Conservation (phyloP, 345 rosid genomes). For the Linum lewisii region DNA sequence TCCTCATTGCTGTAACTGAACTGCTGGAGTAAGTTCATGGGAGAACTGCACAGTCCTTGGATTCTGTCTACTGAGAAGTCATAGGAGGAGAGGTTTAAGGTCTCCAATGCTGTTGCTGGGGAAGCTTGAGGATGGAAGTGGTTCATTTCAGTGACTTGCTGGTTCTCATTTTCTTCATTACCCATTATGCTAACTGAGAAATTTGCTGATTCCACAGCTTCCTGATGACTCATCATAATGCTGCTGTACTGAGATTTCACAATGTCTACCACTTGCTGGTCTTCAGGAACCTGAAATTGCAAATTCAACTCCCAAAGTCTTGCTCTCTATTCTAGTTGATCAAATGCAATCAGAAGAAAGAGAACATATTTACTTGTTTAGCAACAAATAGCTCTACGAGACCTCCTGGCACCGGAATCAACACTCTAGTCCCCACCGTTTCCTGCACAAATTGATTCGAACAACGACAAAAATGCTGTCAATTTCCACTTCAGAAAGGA, state of each 20-base stretch:
- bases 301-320: neutral
- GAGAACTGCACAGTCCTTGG: constrained; percentile 21
- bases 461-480: neutral
- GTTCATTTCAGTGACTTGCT: constrained; percentile 20
- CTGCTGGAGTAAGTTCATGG: constrained; percentile 39
- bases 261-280: constrained; percentile 53
- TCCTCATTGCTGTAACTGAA: constrained; percentile 25
- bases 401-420: constrained; percentile 76
- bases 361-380: constrained; percentile 39
- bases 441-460: constrained; percentile 30
- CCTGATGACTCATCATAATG: constrained; percentile 40
- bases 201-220: constrained; percentile 16
- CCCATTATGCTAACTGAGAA: constrained; percentile 14
- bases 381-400: constrained; percentile 64
- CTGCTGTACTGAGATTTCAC: constrained; percentile 45
- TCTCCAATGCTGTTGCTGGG: constrained; percentile 25
- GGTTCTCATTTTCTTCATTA: constrained; percentile 13
- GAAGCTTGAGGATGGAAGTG: constrained; percentile 22
- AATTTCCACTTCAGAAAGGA: too few relatives aligned
- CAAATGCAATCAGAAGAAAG: neutral
- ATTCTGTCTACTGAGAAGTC: constrained; percentile 34
- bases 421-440: constrained; percentile 60
- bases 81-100: constrained; percentile 26
- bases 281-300: constrained; percentile 52
- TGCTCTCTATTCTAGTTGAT: neutral